Evolutionary conservation across 768 basidiomycete species (phyloP).

Genomic region (Pluteus cervinus): DNA sequence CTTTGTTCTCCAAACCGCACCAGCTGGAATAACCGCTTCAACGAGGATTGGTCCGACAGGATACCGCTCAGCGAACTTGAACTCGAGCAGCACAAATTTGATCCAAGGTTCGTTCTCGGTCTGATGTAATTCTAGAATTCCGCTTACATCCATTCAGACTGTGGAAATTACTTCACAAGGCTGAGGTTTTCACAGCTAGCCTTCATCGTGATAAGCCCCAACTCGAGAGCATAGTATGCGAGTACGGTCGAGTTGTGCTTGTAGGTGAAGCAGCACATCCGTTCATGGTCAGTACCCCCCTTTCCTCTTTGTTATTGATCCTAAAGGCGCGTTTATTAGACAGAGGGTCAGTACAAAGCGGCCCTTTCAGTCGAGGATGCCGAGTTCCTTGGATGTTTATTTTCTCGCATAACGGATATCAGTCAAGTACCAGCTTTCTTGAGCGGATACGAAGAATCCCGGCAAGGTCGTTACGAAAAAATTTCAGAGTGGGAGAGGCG

Average conservation of each 20-base stretch:
- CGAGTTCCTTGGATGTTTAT: slow-evolving; percentile 52
- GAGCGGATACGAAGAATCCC: slow-evolving; percentile 51
- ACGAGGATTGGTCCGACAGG: too few species aligned
- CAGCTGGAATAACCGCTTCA: too few species aligned
- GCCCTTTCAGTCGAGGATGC: slow-evolving; percentile 58
- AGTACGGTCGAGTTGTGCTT: slow-evolving; percentile 38
- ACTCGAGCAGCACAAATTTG: slow-evolving; percentile 24
- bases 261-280: slow-evolving; percentile 63
- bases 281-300: slow-evolving; percentile 29
- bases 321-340: slow-evolving; percentile 26
- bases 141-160: slow-evolving; percentile 14
- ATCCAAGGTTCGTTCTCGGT: slow-evolving; percentile 23
- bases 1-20: too few species aligned
- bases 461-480: slow-evolving; percentile 43
- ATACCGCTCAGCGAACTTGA: too few species aligned
- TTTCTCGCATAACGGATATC: slow-evolving; percentile 40
- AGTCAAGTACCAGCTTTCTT: slow-evolving; percentile 47
- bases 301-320: slow-evolving; percentile 2
- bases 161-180: slow-evolving; percentile 26
- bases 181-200: slow-evolving; percentile 21
- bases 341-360: slow-evolving; percentile 45
- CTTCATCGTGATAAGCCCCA: slow-evolving; percentile 21
- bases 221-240: slow-evolving; percentile 45
- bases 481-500: slow-evolving; percentile 38
- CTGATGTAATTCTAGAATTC: background rate